Base-by-base conservation (phyloP, 441 rosid genomes). In the Bocquillonia castaneifolia region DNA sequence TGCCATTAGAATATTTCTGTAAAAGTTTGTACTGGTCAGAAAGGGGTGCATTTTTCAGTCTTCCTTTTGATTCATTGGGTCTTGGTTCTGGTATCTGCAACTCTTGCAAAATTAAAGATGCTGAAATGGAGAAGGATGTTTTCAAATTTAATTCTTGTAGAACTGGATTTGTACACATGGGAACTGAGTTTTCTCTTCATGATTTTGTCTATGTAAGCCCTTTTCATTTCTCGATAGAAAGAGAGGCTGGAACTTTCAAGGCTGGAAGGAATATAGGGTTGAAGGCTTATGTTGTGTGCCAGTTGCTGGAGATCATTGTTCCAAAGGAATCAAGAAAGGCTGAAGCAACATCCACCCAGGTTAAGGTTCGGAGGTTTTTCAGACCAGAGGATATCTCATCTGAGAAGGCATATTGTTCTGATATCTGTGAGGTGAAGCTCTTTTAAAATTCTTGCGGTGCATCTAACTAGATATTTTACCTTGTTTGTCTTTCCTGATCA, bases 361-460 rank as follows among this genome's bases (percentile, higher is more conserved):
- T 88, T n/a, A 83, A 80, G 70, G 81, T 82, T 22, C 75, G 86
- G 58, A 86, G 89, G 70, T 85, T 84, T 76, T 92, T 81, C 59
- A 83, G 96, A 77, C 96, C 96, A 65, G 98, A 88, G 69, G 96
- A 92, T 74, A 70, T 92, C 72, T 87, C 98, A 39, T 48, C 74
- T 14, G 96, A 92, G 72, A 92, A 87, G 78, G 90, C 93, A 17
- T 90, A 88, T 69, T 52, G 69, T 70, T 88, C 96, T 64, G 96
- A 92, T 62, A 81, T 92, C 66, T 86, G 76, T 44, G 98, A 92
- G 86, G 98, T 89, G 76, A 64, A n/a, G 25, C 59, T 28, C 20
- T 3, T 39, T 10, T 14, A 61, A 42, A 59, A 26, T 28, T 17
- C n/a, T 48, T 58, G 1, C 36, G 15, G 17, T 45, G 12, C 13